These are phyloP conservation scores for Microcera coccophila DNA, from an alignment of 2,329 filamentous ascomycete species.

Conservation along the genomic window DNA sequence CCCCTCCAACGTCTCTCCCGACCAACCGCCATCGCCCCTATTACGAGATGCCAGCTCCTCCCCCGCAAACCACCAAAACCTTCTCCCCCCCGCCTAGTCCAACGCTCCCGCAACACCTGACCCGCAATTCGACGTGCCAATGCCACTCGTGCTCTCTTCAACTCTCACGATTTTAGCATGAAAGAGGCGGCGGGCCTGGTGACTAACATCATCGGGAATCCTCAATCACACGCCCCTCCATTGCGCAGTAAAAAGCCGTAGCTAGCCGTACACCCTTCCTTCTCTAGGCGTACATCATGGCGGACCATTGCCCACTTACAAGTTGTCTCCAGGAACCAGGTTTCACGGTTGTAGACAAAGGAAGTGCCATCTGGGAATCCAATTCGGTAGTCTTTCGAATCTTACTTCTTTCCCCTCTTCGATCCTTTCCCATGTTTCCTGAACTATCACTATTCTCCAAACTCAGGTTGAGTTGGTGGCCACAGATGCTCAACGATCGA, in stretches of 20 bases:
- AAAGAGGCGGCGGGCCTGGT: slow-evolving; percentile 3
- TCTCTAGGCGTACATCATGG: slow-evolving; percentile 17
- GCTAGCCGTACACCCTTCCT: slow-evolving; percentile 21
- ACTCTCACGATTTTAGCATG: background rate
- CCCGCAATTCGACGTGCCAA: slow-evolving; percentile 16
- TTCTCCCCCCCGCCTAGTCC: background rate
- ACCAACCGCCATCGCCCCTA: slow-evolving; percentile 1
- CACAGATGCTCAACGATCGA: background rate
- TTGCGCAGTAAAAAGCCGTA: slow-evolving; percentile 15
- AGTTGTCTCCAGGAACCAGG: background rate
- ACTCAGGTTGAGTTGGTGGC: background rate
- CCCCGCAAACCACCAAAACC: slow-evolving; percentile 13
- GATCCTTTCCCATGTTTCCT: background rate
- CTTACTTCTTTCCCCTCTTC: background rate
- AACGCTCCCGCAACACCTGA: slow-evolving; percentile 15
- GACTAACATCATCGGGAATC: slow-evolving; percentile 8
- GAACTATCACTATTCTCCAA: background rate
- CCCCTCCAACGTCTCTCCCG: no score
- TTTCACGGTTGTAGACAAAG: slow-evolving; percentile 2
- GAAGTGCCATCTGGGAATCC: background rate
- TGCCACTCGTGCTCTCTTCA: slow-evolving; percentile 7
- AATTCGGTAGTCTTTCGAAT: background rate
- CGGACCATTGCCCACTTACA: slow-evolving; percentile 5
- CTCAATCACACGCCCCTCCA: slow-evolving; percentile 22
- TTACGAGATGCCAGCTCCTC: slow-evolving; percentile 8